Evolutionary conservation across 1,139 yeast genomes (phyloP).

Genomic region (Yamadazyma spencermartinsiae): DNA sequence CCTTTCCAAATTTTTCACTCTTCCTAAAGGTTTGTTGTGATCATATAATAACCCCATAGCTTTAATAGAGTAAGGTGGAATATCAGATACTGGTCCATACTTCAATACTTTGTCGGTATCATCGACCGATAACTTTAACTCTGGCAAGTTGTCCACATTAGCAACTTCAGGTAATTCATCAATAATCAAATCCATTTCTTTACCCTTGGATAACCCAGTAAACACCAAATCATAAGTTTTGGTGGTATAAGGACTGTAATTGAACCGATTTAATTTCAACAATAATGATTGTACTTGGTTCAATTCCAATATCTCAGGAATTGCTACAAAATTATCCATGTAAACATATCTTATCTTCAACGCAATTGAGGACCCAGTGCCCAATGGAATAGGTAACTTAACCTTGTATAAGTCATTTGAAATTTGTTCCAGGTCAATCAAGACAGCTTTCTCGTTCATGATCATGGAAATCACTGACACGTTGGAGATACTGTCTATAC

Average conservation of each 20-base stretch:
- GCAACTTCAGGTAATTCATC: constrained; percentile 15
- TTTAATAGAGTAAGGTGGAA: constrained; percentile 47
- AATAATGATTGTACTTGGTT: constrained; percentile 63
- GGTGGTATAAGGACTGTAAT: constrained; percentile 66
- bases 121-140: constrained; percentile 33
- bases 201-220: constrained; percentile 48
- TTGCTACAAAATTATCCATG: constrained; percentile 51
- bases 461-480: constrained; percentile 50
- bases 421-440: constrained; percentile 27
- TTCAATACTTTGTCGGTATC: constrained; percentile 34
- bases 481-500: constrained; percentile 31
- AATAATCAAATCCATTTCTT: constrained; percentile 40
- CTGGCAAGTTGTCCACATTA: constrained; percentile 24
- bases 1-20: constrained; percentile 62
- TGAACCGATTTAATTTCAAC: constrained; percentile 54
- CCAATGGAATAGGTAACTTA: constrained; percentile 62
- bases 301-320: constrained; percentile 64
- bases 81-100: constrained; percentile 54
- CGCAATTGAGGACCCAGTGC: constrained; percentile 56
- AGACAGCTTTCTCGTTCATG: constrained; percentile 23
- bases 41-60: constrained; percentile 61
- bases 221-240: constrained; percentile 49
- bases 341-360: constrained; percentile 57
- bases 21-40: constrained; percentile 66
- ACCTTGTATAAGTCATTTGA: constrained; percentile 41